Conservation (phyloP, 2,329 filamentous ascomycete genomes). For the Sclerotinia borealis region DNA sequence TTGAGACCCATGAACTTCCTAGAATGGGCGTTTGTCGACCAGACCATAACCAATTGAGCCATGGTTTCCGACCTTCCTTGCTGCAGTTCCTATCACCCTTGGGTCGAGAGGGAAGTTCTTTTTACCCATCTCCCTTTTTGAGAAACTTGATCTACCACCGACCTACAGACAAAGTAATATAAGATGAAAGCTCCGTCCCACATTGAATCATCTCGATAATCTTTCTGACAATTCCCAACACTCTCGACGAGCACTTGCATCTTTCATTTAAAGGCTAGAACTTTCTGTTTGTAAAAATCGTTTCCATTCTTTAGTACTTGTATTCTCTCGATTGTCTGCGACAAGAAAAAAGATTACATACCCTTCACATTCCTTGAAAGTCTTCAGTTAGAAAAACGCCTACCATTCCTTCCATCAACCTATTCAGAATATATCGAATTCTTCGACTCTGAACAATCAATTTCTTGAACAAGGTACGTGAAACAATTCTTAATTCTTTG, state of each 20-base stretch:
- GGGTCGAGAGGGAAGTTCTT: neutral
- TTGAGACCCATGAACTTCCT: neutral
- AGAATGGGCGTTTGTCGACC: neutral
- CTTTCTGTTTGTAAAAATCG: neutral
- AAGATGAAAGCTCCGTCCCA: constrained; percentile 4
- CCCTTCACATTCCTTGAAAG: neutral
- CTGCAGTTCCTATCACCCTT: neutral
- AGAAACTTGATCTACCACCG: neutral
- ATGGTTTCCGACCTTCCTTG: constrained; percentile 7
- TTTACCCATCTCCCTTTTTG: neutral
- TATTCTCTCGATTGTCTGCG: neutral
- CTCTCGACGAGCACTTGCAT: constrained; percentile 3
- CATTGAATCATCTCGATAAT: neutral
- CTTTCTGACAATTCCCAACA: neutral
- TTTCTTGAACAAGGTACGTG: neutral
- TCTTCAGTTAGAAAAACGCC: constrained; percentile 2
- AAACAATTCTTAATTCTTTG: neutral
- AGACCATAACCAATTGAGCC: constrained; percentile 4
- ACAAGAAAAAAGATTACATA: neutral
- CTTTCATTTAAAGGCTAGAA: neutral
- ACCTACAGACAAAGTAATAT: neutral
- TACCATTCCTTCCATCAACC: neutral
- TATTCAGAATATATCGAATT: neutral
- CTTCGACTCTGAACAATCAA: neutral
- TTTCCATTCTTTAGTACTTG: neutral